phyloP scores from a whole-genome alignment of 2,329 filamentous ascomycete genomes.

The Pyrenochaeta sp. region DNA sequence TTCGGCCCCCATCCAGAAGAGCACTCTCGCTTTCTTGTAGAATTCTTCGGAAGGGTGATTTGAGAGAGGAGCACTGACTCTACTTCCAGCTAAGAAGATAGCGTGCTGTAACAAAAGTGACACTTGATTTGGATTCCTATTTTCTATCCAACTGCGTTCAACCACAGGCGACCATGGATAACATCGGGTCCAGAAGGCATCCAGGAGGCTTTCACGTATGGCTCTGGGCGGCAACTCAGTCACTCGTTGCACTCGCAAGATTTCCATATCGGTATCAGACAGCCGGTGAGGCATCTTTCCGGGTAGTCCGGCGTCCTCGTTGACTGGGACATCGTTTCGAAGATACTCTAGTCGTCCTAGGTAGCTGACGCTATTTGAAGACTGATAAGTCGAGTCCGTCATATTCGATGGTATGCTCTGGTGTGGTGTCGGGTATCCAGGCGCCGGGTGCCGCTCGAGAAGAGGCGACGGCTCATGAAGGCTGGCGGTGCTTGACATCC shows the following conservation, averaged over 20 bases:
- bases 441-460: constrained; percentile 25
- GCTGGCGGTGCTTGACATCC: constrained; percentile 30
- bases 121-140: constrained; percentile 32
- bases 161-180: constrained; percentile 55
- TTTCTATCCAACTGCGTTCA: constrained; percentile 52
- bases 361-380: constrained; percentile 39
- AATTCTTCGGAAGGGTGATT: constrained; percentile 45
- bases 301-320: constrained; percentile 41
- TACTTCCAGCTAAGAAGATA: constrained; percentile 54
- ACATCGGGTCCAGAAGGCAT: constrained; percentile 53
- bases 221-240: constrained; percentile 39
- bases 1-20: constrained; percentile 48
- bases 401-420: constrained; percentile 22
- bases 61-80: constrained; percentile 48
- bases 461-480: constrained; percentile 27
- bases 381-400: constrained; percentile 20
- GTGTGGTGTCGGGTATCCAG: constrained; percentile 23
- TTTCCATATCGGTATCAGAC: constrained; percentile 39
- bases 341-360: constrained; percentile 45
- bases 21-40: constrained; percentile 42
- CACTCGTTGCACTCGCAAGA: constrained; percentile 38
- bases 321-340: constrained; percentile 43
- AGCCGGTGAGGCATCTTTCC: constrained; percentile 37
- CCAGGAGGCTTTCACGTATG: constrained; percentile 48
- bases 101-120: constrained; percentile 48